A percentile compares a stretch with the other conserved stretches of the same genome.
Evolutionary conservation across 2,329 filamentous ascomycete genomes (phyloP).

Genomic region (Zasmidium citrigriseum): DNA sequence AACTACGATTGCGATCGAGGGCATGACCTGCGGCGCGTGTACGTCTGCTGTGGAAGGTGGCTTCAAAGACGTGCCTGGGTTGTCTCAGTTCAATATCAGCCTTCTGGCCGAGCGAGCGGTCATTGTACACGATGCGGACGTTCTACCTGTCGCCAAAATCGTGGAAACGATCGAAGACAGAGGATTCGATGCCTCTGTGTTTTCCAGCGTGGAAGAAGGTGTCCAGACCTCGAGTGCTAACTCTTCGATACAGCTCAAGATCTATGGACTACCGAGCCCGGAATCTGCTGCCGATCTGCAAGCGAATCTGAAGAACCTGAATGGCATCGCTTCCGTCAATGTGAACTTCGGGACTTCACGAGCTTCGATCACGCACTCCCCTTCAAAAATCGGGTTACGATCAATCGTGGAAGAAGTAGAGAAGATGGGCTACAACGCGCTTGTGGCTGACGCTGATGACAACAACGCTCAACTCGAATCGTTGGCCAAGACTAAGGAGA

Average conservation of each 20-base stretch:
- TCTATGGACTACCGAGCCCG: conserved; percentile 78
- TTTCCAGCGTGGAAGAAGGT: conserved; percentile 69
- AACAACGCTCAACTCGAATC: conserved; percentile 97
- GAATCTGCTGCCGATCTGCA: conserved; percentile 72
- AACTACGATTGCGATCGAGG: conserved; percentile 86
- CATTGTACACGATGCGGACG: conserved; percentile 74
- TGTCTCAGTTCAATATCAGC: conserved; percentile 92
- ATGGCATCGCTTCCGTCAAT: conserved; percentile 73
- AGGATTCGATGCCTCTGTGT: conserved; percentile 81
- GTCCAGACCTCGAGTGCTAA: conserved; percentile 55
- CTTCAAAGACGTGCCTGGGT: conserved; percentile 73
- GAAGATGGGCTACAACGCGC: conserved; percentile 78
- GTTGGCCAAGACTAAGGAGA: conserved; percentile 92
- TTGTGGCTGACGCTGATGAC: conserved; percentile 88
- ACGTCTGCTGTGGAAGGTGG: conserved; percentile 87
- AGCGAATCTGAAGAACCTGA: conserved; percentile 61
- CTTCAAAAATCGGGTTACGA: conserved; percentile 73
- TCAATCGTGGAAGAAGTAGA: conserved; percentile 82
- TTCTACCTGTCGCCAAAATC: conserved; percentile 73
- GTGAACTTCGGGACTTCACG: conserved; percentile 74
- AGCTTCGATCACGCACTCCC: conserved; percentile 71
- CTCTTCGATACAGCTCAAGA: conserved; percentile 72
- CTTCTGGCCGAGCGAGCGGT: conserved; percentile 89
- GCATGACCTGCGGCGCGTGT: conserved; percentile 97
- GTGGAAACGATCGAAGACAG: conserved; percentile 82